Evolutionary conservation across 139 green algal species (phyloP), one percentile per base, ranked within the genome.

Genomic region (Chlorella ohadii): DNA sequence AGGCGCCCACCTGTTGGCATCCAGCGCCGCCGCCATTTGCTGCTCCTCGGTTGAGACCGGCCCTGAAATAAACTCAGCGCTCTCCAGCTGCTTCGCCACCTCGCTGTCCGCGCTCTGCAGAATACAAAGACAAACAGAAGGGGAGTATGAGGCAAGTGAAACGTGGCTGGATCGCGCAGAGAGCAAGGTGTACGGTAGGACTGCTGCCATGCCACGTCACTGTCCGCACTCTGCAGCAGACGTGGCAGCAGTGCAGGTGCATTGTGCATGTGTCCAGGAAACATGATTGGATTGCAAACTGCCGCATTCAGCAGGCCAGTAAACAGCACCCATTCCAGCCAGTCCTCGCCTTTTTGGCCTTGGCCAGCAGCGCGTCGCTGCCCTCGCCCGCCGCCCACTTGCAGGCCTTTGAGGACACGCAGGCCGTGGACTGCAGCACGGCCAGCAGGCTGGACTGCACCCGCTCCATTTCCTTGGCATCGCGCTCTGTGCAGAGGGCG

Each of bases 371-470:
- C 68, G 72, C 55, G 25, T 79, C 23, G 36, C 61, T 80, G 61
- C 68, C 80, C 80, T 63, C 39, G n/a, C 80, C 80, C 20, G 80
- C 55, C 16, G 80, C 80, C 66, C 55, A 71, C 66, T 77, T 67
- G 80, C 80, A 85, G 68, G 80, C 55, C 11, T 71, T 31, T 0
- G 55, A 39, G 4, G 56, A 44, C 15, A 72, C 51, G 80, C 80
- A 85, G 12, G 68, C 80, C 27, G 71, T 67, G 23, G 66, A 47
- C 27, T 85, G 68, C 1, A 85, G 80, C 27, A 85, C 68, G 4
- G 38, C 28, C 25, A 85, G 56, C 25, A 78, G 51, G 67, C 68
- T 44, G 36, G 51, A 13, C 5, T n/a, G 34, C 3, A 41, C 68
- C 1, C 19, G 23, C 4, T n/a, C 44, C 55, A 79, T 61, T 22